These are phyloP conservation scores for Clarireedia homoeocarpa DNA, from an alignment of 2,329 filamentous ascomycete species.

Conservation along the genomic window DNA sequence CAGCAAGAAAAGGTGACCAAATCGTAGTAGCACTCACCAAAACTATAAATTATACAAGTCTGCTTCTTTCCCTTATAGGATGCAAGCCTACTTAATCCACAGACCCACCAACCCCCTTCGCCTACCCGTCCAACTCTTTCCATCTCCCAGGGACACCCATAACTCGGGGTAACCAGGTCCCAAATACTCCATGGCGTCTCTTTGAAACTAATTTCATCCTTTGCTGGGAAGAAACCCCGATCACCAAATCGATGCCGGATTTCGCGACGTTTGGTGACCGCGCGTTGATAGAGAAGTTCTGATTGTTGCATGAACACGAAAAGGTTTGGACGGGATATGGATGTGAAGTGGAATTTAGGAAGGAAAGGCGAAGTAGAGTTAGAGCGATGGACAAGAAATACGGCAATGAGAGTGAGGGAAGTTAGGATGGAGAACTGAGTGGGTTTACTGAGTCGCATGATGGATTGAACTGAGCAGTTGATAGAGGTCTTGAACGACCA, in stretches of 20 bases:
- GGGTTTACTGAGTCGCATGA: constrained; percentile 1
- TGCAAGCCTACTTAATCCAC: constrained; percentile 33
- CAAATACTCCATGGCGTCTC: constrained; percentile 32
- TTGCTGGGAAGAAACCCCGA: constrained; percentile 18
- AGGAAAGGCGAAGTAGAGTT: not conserved
- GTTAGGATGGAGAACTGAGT: not conserved
- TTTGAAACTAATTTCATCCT: constrained; percentile 15
- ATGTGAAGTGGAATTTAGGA: constrained; percentile 1
- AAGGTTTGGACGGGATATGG: constrained; percentile 5
- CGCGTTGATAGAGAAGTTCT: not conserved
- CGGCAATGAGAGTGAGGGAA: not conserved
- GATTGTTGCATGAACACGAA: not conserved
- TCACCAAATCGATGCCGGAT: not conserved
- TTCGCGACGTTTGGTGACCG: not conserved
- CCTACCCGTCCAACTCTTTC: constrained; percentile 34
- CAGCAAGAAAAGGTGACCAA: not conserved
- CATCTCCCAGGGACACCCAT: constrained; percentile 35
- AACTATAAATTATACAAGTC: constrained; percentile 6
- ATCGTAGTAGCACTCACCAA: constrained; percentile 1
- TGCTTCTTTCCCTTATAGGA: constrained; percentile 9
- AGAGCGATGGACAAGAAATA: not conserved
- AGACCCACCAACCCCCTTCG: constrained; percentile 37
- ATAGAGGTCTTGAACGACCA: not conserved
- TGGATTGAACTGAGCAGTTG: not conserved
- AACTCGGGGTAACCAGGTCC: constrained; percentile 35